These are phyloP conservation scores for Monosporascus sp. DNA, from an alignment of 2,329 filamentous ascomycete species.

Conservation along the genomic window DNA sequence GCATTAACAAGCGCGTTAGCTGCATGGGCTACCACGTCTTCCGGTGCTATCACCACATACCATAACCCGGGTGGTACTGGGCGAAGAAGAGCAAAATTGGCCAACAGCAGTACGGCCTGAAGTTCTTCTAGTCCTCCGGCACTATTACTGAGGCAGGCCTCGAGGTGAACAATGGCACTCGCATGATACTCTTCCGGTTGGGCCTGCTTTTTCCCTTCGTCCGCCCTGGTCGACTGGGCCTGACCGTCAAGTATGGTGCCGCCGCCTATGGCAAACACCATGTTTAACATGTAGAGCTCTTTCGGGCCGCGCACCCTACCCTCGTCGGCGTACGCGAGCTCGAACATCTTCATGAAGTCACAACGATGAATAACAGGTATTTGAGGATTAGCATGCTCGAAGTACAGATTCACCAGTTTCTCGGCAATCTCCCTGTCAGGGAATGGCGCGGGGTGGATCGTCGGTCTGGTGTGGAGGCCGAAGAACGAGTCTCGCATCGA, in stretches of 20 bases:
- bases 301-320: slow-evolving; percentile 63
- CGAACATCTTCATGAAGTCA: slow-evolving; percentile 86
- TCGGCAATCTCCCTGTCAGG: slow-evolving; percentile 70
- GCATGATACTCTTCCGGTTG: slow-evolving; percentile 96
- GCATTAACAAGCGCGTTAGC: slow-evolving; percentile 6
- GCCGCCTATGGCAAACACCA: slow-evolving; percentile 93
- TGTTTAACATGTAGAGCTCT: slow-evolving; percentile 92
- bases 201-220: slow-evolving; percentile 41
- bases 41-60: slow-evolving; percentile 35
- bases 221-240: slow-evolving; percentile 35
- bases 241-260: slow-evolving; percentile 76
- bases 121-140: slow-evolving; percentile 89
- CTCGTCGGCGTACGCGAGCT: slow-evolving; percentile 69
- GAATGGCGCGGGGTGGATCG: slow-evolving; percentile 79
- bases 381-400: slow-evolving; percentile 93
- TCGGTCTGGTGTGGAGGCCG: slow-evolving; percentile 86
- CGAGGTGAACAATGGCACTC: slow-evolving; percentile 85
- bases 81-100: slow-evolving; percentile 83
- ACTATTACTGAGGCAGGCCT: slow-evolving; percentile 77
- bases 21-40: neutral
- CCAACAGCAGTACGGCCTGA: slow-evolving; percentile 85
- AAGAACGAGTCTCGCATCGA: slow-evolving; percentile 96
- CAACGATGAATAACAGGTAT: slow-evolving; percentile 86
- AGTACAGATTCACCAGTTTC: slow-evolving; percentile 76
- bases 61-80: slow-evolving; percentile 91